These are phyloP conservation scores for Auricularia heimuer DNA, from an alignment of 768 basidiomycete species.

Conservation along the genomic window DNA sequence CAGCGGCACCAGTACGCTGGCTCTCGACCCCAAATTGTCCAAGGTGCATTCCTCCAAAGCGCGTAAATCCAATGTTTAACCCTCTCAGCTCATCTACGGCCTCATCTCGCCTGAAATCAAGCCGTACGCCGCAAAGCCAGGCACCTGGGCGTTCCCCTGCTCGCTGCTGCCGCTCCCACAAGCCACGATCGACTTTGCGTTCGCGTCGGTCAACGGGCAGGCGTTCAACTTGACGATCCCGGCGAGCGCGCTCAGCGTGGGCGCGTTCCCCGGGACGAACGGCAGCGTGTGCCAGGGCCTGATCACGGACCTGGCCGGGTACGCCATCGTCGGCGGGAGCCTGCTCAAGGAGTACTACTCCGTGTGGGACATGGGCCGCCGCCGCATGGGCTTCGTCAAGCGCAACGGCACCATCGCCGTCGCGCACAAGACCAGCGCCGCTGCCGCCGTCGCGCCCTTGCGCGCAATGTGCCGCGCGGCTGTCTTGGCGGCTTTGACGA, in stretches of 20 bases:
- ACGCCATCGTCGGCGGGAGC: constrained; percentile 41
- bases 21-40: constrained; percentile 40
- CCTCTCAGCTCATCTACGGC: constrained; percentile 40
- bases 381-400: constrained; percentile 38
- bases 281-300: constrained; percentile 43
- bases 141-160: constrained; percentile 49
- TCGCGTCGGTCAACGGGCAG: constrained; percentile 37
- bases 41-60: constrained; percentile 22
- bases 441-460: neutral
- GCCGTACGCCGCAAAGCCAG: constrained; percentile 38
- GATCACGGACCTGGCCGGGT: constrained; percentile 45
- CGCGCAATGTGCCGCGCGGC: too few relatives aligned
- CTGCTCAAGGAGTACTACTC: constrained; percentile 52
- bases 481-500: too few relatives aligned
- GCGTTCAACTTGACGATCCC: constrained; percentile 50
- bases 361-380: constrained; percentile 43
- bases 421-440: neutral
- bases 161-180: constrained; percentile 34
- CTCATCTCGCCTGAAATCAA: constrained; percentile 49
- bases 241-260: constrained; percentile 47
- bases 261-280: constrained; percentile 39
- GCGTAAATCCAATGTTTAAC: neutral
- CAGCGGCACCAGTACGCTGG: constrained; percentile 46
- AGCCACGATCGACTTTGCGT: constrained; percentile 42
- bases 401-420: neutral